These are phyloP conservation scores for Pleurozium schreberi DNA, from an alignment of 225 moss, liverwort and hornwort species.

Conservation along the genomic window DNA sequence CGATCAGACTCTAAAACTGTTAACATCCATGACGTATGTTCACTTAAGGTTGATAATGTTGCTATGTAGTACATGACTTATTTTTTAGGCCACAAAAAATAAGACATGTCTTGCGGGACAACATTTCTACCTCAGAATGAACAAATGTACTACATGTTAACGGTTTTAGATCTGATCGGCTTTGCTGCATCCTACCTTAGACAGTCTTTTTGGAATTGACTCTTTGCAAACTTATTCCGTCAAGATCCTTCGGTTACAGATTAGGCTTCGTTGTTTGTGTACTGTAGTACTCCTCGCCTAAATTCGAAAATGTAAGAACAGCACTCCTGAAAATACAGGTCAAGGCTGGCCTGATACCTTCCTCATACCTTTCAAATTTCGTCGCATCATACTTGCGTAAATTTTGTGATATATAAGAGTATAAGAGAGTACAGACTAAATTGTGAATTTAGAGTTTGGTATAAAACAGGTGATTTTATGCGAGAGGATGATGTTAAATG, in stretches of 20 bases:
- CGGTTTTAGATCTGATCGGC: no score
- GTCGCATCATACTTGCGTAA: background rate
- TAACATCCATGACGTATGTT: no score
- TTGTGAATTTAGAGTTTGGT: no score
- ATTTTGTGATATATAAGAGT: background rate
- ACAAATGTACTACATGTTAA: no score
- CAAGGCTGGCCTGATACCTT: background rate
- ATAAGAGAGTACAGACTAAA: background rate
- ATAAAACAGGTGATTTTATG: background rate
- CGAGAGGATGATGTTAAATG: background rate
- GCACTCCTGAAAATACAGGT: background rate
- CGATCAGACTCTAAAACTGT: no score
- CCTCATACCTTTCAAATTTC: background rate
- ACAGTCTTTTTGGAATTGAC: background rate
- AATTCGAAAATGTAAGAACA: background rate
- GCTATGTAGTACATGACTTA: no score
- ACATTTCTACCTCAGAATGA: no score
- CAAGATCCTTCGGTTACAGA: background rate
- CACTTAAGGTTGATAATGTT: no score
- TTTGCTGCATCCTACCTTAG: no score
- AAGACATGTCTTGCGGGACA: no score
- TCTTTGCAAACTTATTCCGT: background rate
- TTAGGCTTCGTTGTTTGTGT: background rate
- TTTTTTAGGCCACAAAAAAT: no score
- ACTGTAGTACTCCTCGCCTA: background rate